These are phyloP conservation scores for Haematococcus lacustris DNA, from an alignment of 139 green algal species.

Conservation along the genomic window DNA sequence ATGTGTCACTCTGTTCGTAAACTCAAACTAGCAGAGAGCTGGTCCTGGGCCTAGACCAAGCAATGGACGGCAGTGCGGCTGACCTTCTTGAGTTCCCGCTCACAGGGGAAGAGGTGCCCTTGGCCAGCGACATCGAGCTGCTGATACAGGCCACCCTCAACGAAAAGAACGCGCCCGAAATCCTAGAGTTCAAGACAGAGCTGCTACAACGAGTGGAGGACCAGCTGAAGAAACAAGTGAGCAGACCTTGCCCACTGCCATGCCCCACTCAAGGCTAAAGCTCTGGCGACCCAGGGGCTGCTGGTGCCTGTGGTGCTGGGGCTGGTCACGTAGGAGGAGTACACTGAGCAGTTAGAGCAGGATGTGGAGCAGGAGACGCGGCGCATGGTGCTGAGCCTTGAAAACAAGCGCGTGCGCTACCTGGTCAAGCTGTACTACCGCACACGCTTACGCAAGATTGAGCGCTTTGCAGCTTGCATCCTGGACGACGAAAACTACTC, in stretches of 20 bases:
- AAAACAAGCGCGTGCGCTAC: conserved; percentile 11
- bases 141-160: conserved; percentile 13
- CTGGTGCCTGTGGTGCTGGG: too few relatives aligned
- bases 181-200: conserved; percentile 6
- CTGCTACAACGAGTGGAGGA: conserved; percentile 1
- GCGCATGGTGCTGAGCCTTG: conserved; percentile 16
- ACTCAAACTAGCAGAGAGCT: not conserved
- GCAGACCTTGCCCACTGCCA: not conserved
- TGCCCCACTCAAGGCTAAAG: not conserved
- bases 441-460: conserved; percentile 16
- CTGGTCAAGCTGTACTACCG: conserved; percentile 15
- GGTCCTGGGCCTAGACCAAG: not conserved
- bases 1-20: not conserved
- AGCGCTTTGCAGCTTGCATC: conserved; percentile 9
- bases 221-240: not conserved
- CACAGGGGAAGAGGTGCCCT: not conserved
- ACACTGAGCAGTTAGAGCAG: conserved; percentile 8
- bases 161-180: conserved; percentile 22
- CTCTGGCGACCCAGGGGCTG: too few relatives aligned
- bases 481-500: conserved; percentile 6
- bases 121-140: not conserved
- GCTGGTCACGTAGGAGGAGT: conserved; percentile 3
- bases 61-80: not conserved
- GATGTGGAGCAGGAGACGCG: conserved; percentile 10
- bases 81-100: not conserved